Percentiles rank a stretch among this genome's conserved stretches.
These are phyloP conservation scores for Leptomonas pyrrhocoris DNA, from an alignment of 208 protist genomes.

Conservation along the genomic window DNA sequence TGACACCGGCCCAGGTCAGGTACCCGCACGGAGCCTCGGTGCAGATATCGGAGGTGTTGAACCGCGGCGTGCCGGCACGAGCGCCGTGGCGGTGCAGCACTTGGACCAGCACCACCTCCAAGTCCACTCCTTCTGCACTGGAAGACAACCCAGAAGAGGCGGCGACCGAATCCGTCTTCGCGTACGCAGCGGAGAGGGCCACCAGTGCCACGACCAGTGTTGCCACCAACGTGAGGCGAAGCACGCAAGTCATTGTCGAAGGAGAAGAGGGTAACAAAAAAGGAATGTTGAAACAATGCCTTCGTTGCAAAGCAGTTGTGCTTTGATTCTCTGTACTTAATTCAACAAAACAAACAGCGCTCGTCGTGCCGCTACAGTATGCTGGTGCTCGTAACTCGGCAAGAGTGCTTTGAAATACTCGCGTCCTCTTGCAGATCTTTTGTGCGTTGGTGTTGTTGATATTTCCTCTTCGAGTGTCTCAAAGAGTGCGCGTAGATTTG, in stretches of 20 bases:
- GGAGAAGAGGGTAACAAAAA: background rate
- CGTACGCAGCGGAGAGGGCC: slow-evolving; percentile 12
- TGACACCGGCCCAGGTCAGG: slow-evolving; percentile 40
- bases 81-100: slow-evolving; percentile 68
- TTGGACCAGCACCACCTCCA: slow-evolving; percentile 39
- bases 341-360: too few relatives aligned
- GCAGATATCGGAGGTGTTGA: slow-evolving; percentile 50
- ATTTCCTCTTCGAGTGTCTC: too few relatives aligned
- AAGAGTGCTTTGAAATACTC: too few relatives aligned
- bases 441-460: too few relatives aligned
- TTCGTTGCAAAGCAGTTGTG: too few relatives aligned
- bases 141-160: background rate
- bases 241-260: slow-evolving; percentile 25
- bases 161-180: background rate
- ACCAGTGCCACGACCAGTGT: slow-evolving; percentile 22
- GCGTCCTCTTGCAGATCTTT: too few relatives aligned
- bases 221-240: slow-evolving; percentile 16
- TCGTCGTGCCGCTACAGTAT: too few relatives aligned
- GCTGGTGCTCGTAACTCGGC: too few relatives aligned
- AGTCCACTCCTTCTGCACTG: background rate
- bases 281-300: too few relatives aligned
- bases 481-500: too few relatives aligned
- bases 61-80: slow-evolving; percentile 22
- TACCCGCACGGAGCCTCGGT: slow-evolving; percentile 50
- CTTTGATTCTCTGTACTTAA: too few relatives aligned